Conservation (phyloP, 116 monocot genomes). For the Iris pallida region DNA sequence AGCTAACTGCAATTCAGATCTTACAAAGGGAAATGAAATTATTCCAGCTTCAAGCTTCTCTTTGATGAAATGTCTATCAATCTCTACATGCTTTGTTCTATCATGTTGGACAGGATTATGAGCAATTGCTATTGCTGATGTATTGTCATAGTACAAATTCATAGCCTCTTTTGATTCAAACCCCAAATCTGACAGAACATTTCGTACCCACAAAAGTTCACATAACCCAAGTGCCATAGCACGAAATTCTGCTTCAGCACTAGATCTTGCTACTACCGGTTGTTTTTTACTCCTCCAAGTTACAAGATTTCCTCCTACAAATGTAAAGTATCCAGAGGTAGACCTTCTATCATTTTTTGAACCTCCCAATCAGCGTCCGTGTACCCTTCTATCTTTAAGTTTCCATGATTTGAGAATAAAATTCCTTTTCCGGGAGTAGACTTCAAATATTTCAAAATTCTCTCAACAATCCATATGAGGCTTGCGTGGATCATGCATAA, state of each 20-base stretch:
- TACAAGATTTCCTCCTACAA: not conserved
- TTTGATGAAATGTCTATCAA: not conserved
- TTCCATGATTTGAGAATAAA: not conserved
- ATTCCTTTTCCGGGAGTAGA: not conserved
- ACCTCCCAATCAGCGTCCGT: not conserved
- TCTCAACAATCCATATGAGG: no score
- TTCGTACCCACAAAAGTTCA: no score
- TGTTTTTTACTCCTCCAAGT: conserved; percentile 2
- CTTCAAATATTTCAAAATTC: no score
- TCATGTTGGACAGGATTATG: not conserved
- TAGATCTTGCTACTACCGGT: not conserved
- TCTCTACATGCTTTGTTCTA: not conserved
- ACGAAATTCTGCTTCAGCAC: not conserved
- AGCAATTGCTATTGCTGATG: not conserved
- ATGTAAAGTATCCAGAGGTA: no score
- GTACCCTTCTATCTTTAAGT: not conserved
- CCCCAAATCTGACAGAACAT: no score
- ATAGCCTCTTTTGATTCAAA: no score
- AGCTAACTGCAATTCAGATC: no score
- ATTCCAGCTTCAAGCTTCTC: no score
- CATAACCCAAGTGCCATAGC: no score
- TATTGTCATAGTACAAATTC: not conserved
- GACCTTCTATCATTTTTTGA: not conserved
- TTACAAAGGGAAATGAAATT: no score
- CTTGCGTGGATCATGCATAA: no score